A percentile compares a stretch with the other conserved stretches of the same genome.
These are phyloP conservation scores for Sutorius eximius DNA, from an alignment of 1,284 basidiomycete genomes.

Conservation along the genomic window DNA sequence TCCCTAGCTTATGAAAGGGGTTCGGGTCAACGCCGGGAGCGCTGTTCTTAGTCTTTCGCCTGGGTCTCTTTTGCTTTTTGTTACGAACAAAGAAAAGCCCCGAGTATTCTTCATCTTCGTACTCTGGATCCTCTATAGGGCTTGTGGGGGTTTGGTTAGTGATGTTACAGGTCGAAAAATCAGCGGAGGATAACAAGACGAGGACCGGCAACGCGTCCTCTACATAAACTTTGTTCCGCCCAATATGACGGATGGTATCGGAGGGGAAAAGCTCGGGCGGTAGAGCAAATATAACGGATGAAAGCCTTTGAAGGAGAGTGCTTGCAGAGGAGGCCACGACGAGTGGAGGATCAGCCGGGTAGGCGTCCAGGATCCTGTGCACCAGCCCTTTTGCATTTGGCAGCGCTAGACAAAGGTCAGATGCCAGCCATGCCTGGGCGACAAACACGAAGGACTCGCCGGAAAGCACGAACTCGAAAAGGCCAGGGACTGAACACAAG, in stretches of 20 bases:
- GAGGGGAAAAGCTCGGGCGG: slow-evolving; percentile 16
- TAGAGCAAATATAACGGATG: slow-evolving; percentile 22
- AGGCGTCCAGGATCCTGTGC: slow-evolving; percentile 20
- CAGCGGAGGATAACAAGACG: slow-evolving; percentile 9
- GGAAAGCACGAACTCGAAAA: slow-evolving; percentile 35
- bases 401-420: slow-evolving; percentile 17
- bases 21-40: slow-evolving; percentile 21
- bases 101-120: slow-evolving; percentile 3
- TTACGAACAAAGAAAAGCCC: not conserved
- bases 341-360: slow-evolving; percentile 20
- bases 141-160: not conserved
- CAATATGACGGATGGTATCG: slow-evolving; percentile 13
- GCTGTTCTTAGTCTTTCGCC: slow-evolving; percentile 10
- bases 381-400: slow-evolving; percentile 13
- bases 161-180: slow-evolving; percentile 8
- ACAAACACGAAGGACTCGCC: slow-evolving; percentile 11
- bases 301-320: slow-evolving; percentile 20
- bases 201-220: slow-evolving; percentile 22
- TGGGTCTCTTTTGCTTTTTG: slow-evolving; percentile 23
- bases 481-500: slow-evolving; percentile 24
- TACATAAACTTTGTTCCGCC: slow-evolving; percentile 23
- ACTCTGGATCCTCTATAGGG: not conserved
- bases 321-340: slow-evolving; percentile 14
- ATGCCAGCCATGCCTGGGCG: not conserved
- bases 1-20: slow-evolving; percentile 30